Evolutionary conservation across 768 basidiomycete genomes (phyloP).

Genomic region (Mycena alexandri): DNA sequence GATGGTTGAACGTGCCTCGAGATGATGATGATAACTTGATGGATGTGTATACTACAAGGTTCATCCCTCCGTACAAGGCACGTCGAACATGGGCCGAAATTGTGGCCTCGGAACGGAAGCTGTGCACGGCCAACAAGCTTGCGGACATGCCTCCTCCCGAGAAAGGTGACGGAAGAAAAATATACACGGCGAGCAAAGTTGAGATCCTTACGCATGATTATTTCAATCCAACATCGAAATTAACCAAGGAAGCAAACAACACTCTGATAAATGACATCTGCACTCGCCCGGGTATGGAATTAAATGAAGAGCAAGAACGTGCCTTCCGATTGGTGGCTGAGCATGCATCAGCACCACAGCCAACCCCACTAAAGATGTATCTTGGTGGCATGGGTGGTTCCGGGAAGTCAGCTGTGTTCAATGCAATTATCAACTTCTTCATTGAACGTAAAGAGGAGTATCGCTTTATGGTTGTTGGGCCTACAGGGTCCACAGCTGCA

Average conservation of each 20-base stretch:
- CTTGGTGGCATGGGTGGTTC: no score
- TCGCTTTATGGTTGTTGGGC: no score
- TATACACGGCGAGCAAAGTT: background rate
- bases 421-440: no score
- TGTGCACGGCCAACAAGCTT: background rate
- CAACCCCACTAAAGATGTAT: no score
- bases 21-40: conserved; percentile 4
- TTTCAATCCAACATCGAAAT: background rate
- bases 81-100: background rate
- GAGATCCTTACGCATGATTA: background rate
- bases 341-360: no score
- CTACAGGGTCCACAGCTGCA: no score
- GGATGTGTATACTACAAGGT: background rate
- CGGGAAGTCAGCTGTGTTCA: no score
- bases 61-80: background rate
- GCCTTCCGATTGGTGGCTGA: no score
- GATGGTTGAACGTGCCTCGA: background rate
- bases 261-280: background rate
- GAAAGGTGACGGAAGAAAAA: background rate
- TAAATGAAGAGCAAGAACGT: no score
- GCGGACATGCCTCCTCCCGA: background rate
- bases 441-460: no score
- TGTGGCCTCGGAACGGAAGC: background rate
- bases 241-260: background rate
- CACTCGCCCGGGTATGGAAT: no score